Evolutionary conservation across 2,329 filamentous ascomycete species (phyloP).

Genomic region (Phoma sp.): DNA sequence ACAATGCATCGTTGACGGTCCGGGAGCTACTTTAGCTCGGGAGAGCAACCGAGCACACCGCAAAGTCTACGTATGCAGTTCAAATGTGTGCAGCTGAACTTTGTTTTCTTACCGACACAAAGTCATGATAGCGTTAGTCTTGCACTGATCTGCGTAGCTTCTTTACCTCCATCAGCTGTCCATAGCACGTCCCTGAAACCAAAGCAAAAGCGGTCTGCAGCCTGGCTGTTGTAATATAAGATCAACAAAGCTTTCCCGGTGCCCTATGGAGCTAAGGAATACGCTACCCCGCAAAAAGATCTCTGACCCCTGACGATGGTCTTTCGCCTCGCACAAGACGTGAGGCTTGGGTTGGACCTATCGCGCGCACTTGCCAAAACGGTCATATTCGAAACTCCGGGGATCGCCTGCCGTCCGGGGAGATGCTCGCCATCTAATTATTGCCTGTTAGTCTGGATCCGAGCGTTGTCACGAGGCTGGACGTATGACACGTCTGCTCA

Average conservation of each 20-base stretch:
- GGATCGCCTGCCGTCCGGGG: constrained; percentile 23
- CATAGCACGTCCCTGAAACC: not conserved
- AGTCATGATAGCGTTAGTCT: not conserved
- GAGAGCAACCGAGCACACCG: constrained; percentile 30
- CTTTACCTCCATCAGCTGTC: not conserved
- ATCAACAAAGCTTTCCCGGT: constrained; percentile 16
- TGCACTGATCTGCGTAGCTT: not conserved
- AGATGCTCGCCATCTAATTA: constrained; percentile 24
- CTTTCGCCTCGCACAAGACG: constrained; percentile 17
- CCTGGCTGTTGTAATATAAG: not conserved
- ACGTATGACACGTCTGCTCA: constrained; percentile 31
- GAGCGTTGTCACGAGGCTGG: constrained; percentile 31
- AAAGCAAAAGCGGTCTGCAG: not conserved
- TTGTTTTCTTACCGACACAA: not conserved
- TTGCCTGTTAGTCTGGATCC: constrained; percentile 17
- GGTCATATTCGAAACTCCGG: constrained; percentile 18
- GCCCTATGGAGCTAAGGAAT: constrained; percentile 38
- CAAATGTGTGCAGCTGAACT: not conserved
- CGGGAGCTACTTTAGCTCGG: constrained; percentile 43
- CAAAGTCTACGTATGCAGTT: constrained; percentile 17
- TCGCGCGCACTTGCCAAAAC: constrained; percentile 24
- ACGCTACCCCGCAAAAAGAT: constrained; percentile 46
- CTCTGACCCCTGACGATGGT: constrained; percentile 25
- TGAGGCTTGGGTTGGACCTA: constrained; percentile 15
- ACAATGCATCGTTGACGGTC: constrained; percentile 27